Evolutionary conservation across 495 filamentous ascomycete species (phyloP), one percentile per base, ranked within the genome.

Genomic region (Clohesyomyces aquaticus): DNA sequence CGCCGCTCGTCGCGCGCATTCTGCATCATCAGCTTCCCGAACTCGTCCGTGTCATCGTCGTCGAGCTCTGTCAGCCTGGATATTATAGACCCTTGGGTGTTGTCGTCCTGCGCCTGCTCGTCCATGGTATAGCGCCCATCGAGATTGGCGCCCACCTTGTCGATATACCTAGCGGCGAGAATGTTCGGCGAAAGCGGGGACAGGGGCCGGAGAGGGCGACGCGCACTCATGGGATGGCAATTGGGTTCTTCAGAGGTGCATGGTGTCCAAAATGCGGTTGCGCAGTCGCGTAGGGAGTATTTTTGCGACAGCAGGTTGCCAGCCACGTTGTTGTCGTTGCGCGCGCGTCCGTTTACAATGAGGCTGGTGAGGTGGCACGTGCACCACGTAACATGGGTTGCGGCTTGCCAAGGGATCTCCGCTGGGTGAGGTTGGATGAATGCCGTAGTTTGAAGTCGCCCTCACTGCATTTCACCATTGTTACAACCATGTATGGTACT

Each of bases 41-140:
- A 74, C 3, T 77, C 75, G 61, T 77, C 75, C 12, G 70, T 70
- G 52, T 66, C 72, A 22, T 61, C 73, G 47, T 72, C 72, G 53
- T 77, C 74, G 47, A 75, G 47, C 6, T 57, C 57, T 11, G 67
- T 73, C 16, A 75, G 55, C 38, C 70, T 68, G 9, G 73, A 75
- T 11, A 59, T 38, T 28, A 62, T 45, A 1, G 73, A 72, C 12
- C 61, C 67, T 27, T 68, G 70, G 21, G 70, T 67, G 41, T 68
- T 55, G 21, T 73, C 73, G 26, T 74, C 68, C 38, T 66, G 56
- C 16, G 45, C 60, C 29, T 50, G 55, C 28, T 66, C 62, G 52
- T 70, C 35, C 48, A 65, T 65, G 23, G 52, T 29, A 16, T 22
- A 43, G 23, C 46, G 23, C 47, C 32, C 55, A 60, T 59, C 63